These are phyloP conservation scores for Cutaneotrichosporon sp. DNA, from an alignment of 1,284 basidiomycete species.

Conservation along the genomic window DNA sequence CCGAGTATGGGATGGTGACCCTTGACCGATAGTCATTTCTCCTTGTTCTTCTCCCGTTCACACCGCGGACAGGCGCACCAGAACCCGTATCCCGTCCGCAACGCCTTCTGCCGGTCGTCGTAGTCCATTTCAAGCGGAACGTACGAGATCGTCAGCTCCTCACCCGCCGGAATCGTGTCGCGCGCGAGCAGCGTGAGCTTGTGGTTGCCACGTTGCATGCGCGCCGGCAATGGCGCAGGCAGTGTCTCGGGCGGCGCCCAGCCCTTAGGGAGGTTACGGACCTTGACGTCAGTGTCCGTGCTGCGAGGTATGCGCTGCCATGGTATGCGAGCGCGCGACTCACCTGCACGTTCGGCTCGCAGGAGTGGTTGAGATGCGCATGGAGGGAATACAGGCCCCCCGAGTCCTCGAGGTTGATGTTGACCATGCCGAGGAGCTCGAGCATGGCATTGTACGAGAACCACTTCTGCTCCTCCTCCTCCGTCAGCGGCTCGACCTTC, in stretches of 20 bases:
- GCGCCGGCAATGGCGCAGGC: constrained; percentile 54
- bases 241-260: constrained; percentile 58
- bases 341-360: constrained; percentile 69
- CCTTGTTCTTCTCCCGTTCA: constrained; percentile 48
- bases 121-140: constrained; percentile 62
- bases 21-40: too few species aligned
- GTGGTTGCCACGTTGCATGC: constrained; percentile 33
- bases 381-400: constrained; percentile 82
- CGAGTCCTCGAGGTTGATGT: constrained; percentile 77
- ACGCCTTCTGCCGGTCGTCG: constrained; percentile 55
- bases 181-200: constrained; percentile 59
- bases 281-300: constrained; percentile 20
- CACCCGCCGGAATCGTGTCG: constrained; percentile 60
- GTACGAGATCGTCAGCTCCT: constrained; percentile 69
- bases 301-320: not conserved
- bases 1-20: too few species aligned
- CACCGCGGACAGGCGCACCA: constrained; percentile 69
- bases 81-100: constrained; percentile 68
- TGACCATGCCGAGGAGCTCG: constrained; percentile 71
- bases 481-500: constrained; percentile 53
- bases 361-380: constrained; percentile 80
- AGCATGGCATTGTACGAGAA: constrained; percentile 72
- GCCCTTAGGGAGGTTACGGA: constrained; percentile 38
- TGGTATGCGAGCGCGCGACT: constrained; percentile 5
- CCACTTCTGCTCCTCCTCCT: constrained; percentile 56